These are phyloP conservation scores for Helianthus tuberosus DNA, from an alignment of 129 eudicot genomes.

Conservation along the genomic window DNA sequence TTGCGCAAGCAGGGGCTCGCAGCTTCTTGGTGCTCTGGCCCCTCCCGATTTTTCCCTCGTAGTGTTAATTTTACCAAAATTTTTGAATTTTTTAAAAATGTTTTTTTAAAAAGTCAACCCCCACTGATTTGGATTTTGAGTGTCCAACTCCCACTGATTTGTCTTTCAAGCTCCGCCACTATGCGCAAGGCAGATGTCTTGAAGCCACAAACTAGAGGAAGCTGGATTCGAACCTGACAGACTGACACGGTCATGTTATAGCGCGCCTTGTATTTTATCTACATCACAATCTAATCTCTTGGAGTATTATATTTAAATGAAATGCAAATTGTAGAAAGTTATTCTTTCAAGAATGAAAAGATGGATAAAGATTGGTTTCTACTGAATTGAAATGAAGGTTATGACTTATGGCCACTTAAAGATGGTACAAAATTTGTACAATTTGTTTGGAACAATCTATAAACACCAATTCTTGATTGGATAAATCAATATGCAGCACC, in stretches of 20 bases:
- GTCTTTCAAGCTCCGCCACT: no score
- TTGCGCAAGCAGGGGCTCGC: no score
- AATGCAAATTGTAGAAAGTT: no score
- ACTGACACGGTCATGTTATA: background rate
- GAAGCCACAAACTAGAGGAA: no score
- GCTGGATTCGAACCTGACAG: background rate
- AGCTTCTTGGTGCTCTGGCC: no score
- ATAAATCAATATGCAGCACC: constrained; percentile 41
- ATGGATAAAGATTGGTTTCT: constrained; percentile 3
- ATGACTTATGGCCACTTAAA: constrained; percentile 11
- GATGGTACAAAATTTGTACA: constrained; percentile 5
- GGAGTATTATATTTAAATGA: background rate
- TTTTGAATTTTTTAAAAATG: no score
- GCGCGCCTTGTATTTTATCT: background rate
- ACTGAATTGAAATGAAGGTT: constrained; percentile 12
- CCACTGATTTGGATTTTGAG: no score
- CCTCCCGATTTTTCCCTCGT: no score
- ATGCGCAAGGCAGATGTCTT: no score
- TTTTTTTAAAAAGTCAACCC: no score
- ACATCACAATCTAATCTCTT: background rate
- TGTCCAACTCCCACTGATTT: no score
- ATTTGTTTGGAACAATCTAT: constrained; percentile 8
- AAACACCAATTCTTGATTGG: constrained; percentile 5
- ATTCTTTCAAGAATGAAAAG: background rate
- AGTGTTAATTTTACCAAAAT: no score